Evolutionary conservation across 2,329 filamentous ascomycete species (phyloP).

Genomic region (Aspergillus aculeatinus): DNA sequence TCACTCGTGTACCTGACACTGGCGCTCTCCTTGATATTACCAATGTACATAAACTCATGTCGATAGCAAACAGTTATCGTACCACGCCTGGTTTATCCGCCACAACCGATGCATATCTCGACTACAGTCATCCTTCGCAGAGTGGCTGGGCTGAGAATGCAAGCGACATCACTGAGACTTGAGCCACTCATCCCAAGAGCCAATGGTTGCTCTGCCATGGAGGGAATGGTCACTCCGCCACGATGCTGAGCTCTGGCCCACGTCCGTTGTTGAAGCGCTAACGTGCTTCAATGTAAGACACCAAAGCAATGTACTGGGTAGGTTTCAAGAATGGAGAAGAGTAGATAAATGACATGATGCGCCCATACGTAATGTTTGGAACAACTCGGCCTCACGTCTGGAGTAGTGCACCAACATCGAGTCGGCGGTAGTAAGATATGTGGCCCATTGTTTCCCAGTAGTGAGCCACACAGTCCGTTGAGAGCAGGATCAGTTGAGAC

Average conservation of each 20-base stretch:
- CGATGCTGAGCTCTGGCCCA: not conserved
- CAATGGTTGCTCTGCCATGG: not conserved
- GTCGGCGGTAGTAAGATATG: conserved; percentile 45
- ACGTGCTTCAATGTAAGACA: not conserved
- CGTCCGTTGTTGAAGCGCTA: not conserved
- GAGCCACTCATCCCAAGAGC: not conserved
- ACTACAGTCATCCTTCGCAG: not conserved
- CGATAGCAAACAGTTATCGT: not conserved
- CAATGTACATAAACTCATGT: conserved; percentile 12
- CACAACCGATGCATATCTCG: not conserved
- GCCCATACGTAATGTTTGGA: conserved; percentile 11
- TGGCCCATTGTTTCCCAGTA: conserved; percentile 67
- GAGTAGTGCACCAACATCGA: conserved; percentile 43
- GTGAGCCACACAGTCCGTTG: conserved; percentile 73
- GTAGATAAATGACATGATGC: conserved; percentile 5
- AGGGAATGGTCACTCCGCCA: not conserved
- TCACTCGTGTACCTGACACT: conserved; percentile 6
- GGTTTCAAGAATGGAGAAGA: not conserved
- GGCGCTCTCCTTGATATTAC: conserved; percentile 2
- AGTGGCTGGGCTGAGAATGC: not conserved
- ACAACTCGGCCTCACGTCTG: conserved; percentile 21
- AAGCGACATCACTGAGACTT: too few species aligned
- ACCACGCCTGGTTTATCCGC: not conserved
- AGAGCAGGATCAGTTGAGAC: conserved; percentile 75
- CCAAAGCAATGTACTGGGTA: not conserved